Percentiles rank a stretch among this genome's conserved stretches.
Evolutionary conservation across 2,329 filamentous ascomycete genomes (phyloP).

Genomic region (Coniochaeta hoffmannii): DNA sequence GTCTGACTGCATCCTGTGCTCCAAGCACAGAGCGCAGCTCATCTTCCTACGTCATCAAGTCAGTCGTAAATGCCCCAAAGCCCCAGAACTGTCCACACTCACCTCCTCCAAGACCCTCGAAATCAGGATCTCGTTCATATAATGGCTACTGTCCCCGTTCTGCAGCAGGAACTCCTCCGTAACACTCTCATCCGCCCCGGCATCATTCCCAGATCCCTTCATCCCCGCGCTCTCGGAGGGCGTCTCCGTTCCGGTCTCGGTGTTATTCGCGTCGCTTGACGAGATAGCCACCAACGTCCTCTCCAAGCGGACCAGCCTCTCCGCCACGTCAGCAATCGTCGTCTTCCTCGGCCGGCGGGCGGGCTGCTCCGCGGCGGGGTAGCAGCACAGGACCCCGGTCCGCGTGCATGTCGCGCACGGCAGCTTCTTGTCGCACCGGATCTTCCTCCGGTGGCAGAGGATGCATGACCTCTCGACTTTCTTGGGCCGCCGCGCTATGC

Average conservation of each 20-base stretch:
- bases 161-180: slow-evolving; percentile 10
- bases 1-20: slow-evolving; percentile 2
- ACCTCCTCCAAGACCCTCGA: slow-evolving; percentile 16
- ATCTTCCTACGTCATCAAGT: slow-evolving; percentile 8
- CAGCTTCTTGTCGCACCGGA: slow-evolving; percentile 17
- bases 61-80: too few species aligned
- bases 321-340: slow-evolving; percentile 16
- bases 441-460: slow-evolving; percentile 17
- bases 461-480: slow-evolving; percentile 14
- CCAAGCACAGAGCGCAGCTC: slow-evolving; percentile 13
- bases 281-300: slow-evolving; percentile 15
- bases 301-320: slow-evolving; percentile 14
- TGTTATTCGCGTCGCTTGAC: slow-evolving; percentile 5
- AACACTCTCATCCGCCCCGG: not conserved
- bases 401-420: slow-evolving; percentile 16
- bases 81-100: not conserved
- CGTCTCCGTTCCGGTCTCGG: not conserved
- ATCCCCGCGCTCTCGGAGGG: not conserved
- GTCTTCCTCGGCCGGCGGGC: slow-evolving; percentile 11
- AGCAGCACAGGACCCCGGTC: slow-evolving; percentile 16
- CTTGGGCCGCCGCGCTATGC: not conserved
- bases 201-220: not conserved
- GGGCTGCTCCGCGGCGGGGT: slow-evolving; percentile 9
- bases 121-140: slow-evolving; percentile 17
- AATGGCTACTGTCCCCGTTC: slow-evolving; percentile 11